phyloP scores from a whole-genome alignment of 1,284 basidiomycete genomes.

The Apiotrichum domesticum region DNA sequence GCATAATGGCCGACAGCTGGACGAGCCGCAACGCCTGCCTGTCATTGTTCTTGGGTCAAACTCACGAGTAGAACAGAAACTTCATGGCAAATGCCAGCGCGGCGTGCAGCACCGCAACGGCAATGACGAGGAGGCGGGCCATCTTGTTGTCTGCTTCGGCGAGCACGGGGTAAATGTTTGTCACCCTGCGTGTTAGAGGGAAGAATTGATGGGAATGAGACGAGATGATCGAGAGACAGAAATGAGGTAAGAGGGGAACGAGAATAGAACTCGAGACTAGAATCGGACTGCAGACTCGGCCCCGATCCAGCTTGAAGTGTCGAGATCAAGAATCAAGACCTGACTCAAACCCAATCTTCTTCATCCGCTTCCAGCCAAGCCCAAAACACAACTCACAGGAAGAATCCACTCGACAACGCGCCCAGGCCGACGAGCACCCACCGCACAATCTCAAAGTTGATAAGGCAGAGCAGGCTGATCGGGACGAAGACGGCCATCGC shows the following conservation, averaged over 20 bases:
- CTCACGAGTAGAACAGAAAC: slow-evolving; percentile 68
- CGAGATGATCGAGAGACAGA: too few relatives aligned
- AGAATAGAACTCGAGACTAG: too few relatives aligned
- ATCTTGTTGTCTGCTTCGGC: slow-evolving; percentile 78
- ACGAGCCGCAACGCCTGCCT: too few relatives aligned
- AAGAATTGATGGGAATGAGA: not conserved
- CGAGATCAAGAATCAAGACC: too few relatives aligned
- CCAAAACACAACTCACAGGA: slow-evolving; percentile 52
- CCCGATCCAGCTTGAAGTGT: too few relatives aligned
- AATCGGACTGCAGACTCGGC: too few relatives aligned
- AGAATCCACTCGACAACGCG: slow-evolving; percentile 71
- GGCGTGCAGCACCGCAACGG: slow-evolving; percentile 63
- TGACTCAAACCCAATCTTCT: too few relatives aligned
- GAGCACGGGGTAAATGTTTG: slow-evolving; percentile 82
- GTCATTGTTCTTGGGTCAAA: not conserved
- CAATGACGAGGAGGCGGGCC: slow-evolving; percentile 67
- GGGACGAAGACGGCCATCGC: slow-evolving; percentile 51
- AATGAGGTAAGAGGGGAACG: too few relatives aligned
- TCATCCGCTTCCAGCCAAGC: too few relatives aligned
- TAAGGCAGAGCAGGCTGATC: slow-evolving; percentile 68
- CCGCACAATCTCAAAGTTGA: slow-evolving; percentile 67
- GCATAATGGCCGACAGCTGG: too few relatives aligned
- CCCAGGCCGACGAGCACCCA: slow-evolving; percentile 71
- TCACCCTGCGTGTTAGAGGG: slow-evolving; percentile 41
- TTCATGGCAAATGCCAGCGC: slow-evolving; percentile 76